These are phyloP conservation scores for Microsporum ferrugineum DNA, from an alignment of 2,329 filamentous ascomycete genomes.

Conservation along the genomic window DNA sequence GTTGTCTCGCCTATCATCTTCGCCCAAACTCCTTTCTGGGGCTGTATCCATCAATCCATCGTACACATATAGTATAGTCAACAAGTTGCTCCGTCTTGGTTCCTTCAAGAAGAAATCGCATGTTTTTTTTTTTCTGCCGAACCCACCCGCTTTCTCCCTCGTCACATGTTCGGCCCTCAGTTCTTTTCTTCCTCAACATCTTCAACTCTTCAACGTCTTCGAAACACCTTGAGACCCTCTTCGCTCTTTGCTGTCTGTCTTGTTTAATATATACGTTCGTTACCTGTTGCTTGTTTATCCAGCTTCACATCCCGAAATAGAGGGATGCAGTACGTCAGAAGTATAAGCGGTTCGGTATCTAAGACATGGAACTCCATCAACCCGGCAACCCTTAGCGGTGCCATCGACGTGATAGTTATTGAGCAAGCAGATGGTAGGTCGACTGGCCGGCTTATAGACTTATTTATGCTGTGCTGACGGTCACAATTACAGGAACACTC, in stretches of 20 bases:
- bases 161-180: neutral
- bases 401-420: slow-evolving; percentile 97
- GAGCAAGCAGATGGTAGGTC: slow-evolving; percentile 78
- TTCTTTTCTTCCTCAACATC: neutral
- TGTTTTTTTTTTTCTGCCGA: neutral
- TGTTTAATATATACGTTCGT: too few species aligned
- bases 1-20: neutral
- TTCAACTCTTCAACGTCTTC: neutral
- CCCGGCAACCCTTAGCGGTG: slow-evolving; percentile 88
- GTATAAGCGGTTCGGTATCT: slow-evolving; percentile 86
- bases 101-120: neutral
- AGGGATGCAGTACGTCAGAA: slow-evolving; percentile 92
- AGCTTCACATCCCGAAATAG: slow-evolving; percentile 16
- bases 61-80: neutral
- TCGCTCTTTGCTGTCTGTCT: neutral
- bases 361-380: slow-evolving; percentile 99
- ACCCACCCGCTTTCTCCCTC: neutral
- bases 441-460: neutral
- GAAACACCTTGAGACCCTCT: neutral
- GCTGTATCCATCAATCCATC: neutral
- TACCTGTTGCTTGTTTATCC: neutral
- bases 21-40: neutral
- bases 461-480: slow-evolving; percentile 7
- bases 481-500: slow-evolving; percentile 43
- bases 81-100: neutral